Base-by-base conservation (phyloP, 2,329 filamentous ascomycete genomes). In the Cercospora sp. region DNA sequence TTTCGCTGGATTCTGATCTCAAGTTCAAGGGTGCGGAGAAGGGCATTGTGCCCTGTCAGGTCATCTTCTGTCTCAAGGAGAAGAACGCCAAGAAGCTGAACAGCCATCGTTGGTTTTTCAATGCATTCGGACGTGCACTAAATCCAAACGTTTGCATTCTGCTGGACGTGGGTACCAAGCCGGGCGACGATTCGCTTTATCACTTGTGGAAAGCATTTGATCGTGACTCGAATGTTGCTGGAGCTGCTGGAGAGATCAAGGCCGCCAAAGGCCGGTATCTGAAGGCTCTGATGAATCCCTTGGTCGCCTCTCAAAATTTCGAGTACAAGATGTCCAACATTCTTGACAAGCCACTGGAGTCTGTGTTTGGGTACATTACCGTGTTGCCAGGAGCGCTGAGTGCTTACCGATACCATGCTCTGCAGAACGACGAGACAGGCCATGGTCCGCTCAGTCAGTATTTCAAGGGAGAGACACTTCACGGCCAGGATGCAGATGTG, bases 241-340 rank as follows among this genome's bases (percentile, higher is more conserved):
- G 95, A 60, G 95, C 95, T 28, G 97, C 95, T 71, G 95, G 95
- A 73, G 95, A 99, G 80, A 99, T 99, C 80, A 97, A 94, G 79
- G 95, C 95, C 0, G 97, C 97, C 82, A 97, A 97, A 79, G 95
- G 95, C 7, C 92, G 90, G 73, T 89, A 87, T 26, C 94, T 93
- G 77, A 83, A 89, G 5, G 93, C 94, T 70, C 85, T 99, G 16
- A 83, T 99, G 57, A 99, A 99, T 76, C 95, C 95, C 0, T 85
- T 99, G 5, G 94, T 99, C 16, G 95, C 95, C 0, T 97, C 93
- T 57, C 95, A 99, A 76, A 99, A 99, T 79, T 99, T 99, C 74
- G 95, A 99, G 83, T 99, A 99, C 85, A 99, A 99, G 81, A 97
- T 99, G 93, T 97, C 93, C 49, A 99, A 99, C 76, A 99, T 99